Base-by-base conservation (phyloP, 1,284 basidiomycete species). In the Chalciporus sp. region DNA sequence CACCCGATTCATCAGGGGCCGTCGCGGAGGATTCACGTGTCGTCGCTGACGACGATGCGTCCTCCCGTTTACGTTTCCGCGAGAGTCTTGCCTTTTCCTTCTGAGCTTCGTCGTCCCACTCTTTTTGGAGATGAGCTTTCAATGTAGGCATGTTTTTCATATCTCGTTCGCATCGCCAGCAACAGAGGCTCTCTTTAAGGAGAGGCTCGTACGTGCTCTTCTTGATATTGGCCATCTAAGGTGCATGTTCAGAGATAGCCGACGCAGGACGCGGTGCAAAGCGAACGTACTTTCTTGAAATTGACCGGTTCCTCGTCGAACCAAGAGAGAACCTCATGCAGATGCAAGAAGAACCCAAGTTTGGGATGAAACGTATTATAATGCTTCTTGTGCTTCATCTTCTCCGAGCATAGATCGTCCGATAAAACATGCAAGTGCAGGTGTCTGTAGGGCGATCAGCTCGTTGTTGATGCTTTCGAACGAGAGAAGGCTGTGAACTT, bases 351-450 rank as follows among this genome's bases (percentile, higher is more conserved):
- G 74, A 95, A 98, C 0, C 93, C 95, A 12, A 83, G 76, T 28
- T 81, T 81, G 0, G 95, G 96, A 62, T 92, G 86, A 74, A 98
- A 99, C 2, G 93, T 94, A 68, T 96, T 94, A 75, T 94, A 94
- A 64, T 98, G 95, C 65, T 92, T 95, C 78, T 97, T 98, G 58
- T 82, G 83, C 72, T 96, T 98, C 73, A 98, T 74, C 35, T 76
- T 73, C 2, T 82, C 77, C 0, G 90, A 88, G 47, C 84, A 79
- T 17, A 97, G 73, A 67, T 99, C 95, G 19, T 81, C 78, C 1
- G 94, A 96, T 27, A 98, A 76, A 55, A 98, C 84, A 67, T 98
- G 95, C 7, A 95, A 72, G 65, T 96, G 94, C 1, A 95, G 58
- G 67, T 95, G 93, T 58, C 93, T 95, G 55, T 37, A 42, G 27